Evolutionary conservation across 2,329 filamentous ascomycete genomes (phyloP).

Genomic region (Fusarium sp.): DNA sequence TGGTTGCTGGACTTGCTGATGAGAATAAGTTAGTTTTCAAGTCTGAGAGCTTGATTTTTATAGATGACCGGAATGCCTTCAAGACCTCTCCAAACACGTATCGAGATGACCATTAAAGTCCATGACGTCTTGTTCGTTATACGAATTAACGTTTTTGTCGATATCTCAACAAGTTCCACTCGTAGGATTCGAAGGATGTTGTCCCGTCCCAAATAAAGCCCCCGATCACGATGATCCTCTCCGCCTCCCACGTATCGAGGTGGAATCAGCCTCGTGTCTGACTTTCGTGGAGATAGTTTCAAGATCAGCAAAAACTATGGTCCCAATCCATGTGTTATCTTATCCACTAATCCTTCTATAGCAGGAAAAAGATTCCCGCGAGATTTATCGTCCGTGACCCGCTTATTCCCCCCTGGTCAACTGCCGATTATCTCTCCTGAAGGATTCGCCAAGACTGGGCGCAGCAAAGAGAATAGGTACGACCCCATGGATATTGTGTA

Average conservation of each 20-base stretch:
- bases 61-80: not conserved
- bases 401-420: not conserved
- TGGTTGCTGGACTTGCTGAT: not conserved
- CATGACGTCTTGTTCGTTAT: not conserved
- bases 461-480: not conserved
- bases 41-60: not conserved
- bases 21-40: not conserved
- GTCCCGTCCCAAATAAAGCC: not conserved
- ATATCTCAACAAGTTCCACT: not conserved
- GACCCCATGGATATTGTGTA: not conserved
- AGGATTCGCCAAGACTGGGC: not conserved
- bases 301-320: not conserved
- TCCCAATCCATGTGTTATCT: not conserved
- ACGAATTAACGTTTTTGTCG: not conserved
- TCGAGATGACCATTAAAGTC: rapidly evolving
- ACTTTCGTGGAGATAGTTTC: not conserved
- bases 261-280: not conserved
- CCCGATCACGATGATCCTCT: not conserved
- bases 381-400: not conserved
- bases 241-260: not conserved
- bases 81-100: rapidly evolving
- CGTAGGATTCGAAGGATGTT: not conserved
- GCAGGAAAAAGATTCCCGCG: not conserved
- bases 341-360: not conserved
- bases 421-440: not conserved